Evolutionary conservation across 176 grass and related monocot genomes (phyloP), one percentile per base, ranked within the genome.

Genomic region (Microstegium vimineum): DNA sequence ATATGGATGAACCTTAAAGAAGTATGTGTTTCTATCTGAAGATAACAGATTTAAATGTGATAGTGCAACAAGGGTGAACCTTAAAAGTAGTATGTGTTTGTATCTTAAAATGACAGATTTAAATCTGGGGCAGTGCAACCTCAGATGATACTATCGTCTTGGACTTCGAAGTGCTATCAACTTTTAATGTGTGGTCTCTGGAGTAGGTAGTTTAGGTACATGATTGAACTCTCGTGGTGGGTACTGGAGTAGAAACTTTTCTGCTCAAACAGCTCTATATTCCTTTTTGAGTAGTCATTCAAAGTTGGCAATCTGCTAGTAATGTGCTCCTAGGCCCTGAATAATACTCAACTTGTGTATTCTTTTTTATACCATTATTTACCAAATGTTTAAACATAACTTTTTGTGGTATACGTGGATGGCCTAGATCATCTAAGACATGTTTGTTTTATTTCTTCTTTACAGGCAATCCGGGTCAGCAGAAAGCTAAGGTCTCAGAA

Each of bases 401-500:
- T 4, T 36, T 37, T 77, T 77, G 34, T 42, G 41, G 10, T 72
- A 83, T 45, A 46, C 27, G 5, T 78, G 45, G 45, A 31, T 67
- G 4, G 16, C 52, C 31, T 68, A 78, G 1, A 40, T 64, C 2
- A 25, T 73, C 6, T 20, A 17, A 78, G 18, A 78, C 54, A 73
- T 82, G 27, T 33, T 34, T 26, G 22, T 86, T 68, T 47, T 22
- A 5, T 8, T 25, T 78, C 22, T 79, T 70, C 81, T 47, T 82
- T 79, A 27, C 81, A 97, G 94, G 94, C 33, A 91, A 94, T 89
- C 94, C 94, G 47, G 94, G 94, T 45, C 94, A 97, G 84, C 94
- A 97, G 74, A 94, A 89, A 82, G 84, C 89, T 66, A 97, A 97
- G 86, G 94, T 79, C 86, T 90, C 91, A 30, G 94, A 97, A 70